Conservation (phyloP, 805 yeast species). For the Pichia sporocuriosa region DNA sequence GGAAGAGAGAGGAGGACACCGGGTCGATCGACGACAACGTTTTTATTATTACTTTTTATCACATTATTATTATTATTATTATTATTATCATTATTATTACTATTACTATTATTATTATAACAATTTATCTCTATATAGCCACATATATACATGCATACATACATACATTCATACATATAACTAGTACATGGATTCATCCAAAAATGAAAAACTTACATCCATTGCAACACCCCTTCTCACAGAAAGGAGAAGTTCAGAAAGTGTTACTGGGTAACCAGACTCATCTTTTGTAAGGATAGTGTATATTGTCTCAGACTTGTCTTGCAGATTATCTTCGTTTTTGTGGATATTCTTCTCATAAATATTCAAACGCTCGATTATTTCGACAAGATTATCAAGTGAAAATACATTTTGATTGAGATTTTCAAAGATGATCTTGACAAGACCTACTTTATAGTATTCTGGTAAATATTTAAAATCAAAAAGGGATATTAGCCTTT, state of each 20-base stretch:
- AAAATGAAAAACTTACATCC: slow-evolving; percentile 26
- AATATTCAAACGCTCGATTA: slow-evolving; percentile 23
- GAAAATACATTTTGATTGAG: slow-evolving; percentile 16
- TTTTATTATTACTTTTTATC: too few relatives aligned
- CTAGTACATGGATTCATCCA: slow-evolving; percentile 13
- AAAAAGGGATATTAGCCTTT: slow-evolving; percentile 34
- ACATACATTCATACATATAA: too few relatives aligned
- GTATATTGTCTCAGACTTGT: slow-evolving; percentile 18
- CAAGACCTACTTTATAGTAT: slow-evolving; percentile 41
- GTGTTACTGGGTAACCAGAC: slow-evolving; percentile 5
- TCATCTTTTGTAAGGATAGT: slow-evolving; percentile 12
- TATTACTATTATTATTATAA: too few relatives aligned
- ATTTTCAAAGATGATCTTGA: slow-evolving; percentile 41
- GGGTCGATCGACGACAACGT: too few relatives aligned
- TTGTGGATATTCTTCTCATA: slow-evolving; percentile 17
- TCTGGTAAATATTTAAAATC: slow-evolving; percentile 48
- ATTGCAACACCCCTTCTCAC: slow-evolving; percentile 22
- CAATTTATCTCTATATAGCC: too few relatives aligned
- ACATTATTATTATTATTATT: too few relatives aligned
- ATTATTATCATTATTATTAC: too few relatives aligned
- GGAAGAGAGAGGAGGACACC: neutral
- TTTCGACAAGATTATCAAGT: slow-evolving; percentile 18
- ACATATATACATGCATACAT: too few relatives aligned
- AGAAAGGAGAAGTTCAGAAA: slow-evolving; percentile 14
- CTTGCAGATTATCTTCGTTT: slow-evolving; percentile 9